Percentiles rank a stretch among this genome's conserved stretches.
Conservation (phyloP, 2,329 filamentous ascomycete genomes). For the Colletotrichum falcatum region DNA sequence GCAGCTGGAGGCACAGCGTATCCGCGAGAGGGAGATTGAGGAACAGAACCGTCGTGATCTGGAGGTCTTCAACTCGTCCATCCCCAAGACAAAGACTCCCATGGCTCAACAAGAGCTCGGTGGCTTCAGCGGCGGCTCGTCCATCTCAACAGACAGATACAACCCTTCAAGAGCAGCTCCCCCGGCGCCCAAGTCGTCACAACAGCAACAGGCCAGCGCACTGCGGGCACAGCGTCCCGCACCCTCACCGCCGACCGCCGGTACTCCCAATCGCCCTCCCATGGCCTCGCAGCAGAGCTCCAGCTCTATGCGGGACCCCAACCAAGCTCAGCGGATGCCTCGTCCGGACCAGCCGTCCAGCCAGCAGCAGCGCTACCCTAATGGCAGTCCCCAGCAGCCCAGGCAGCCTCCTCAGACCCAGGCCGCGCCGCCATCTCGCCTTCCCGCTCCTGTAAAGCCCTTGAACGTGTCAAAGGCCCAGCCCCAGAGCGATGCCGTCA, state of each 20-base stretch:
- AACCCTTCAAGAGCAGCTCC: slow-evolving; percentile 89
- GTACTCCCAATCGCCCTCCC: slow-evolving; percentile 58
- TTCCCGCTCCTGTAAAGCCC: slow-evolving; percentile 78
- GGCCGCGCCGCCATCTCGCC: slow-evolving; percentile 54
- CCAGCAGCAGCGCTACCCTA: slow-evolving; percentile 61
- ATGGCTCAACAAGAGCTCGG: slow-evolving; percentile 92
- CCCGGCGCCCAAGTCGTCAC: slow-evolving; percentile 74
- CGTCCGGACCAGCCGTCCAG: slow-evolving; percentile 61
- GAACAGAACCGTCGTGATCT: slow-evolving; percentile 80
- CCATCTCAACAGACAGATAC: slow-evolving; percentile 72
- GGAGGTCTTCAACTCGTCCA: slow-evolving; percentile 89
- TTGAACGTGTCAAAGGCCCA: slow-evolving; percentile 80
- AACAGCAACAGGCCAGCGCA: slow-evolving; percentile 66
- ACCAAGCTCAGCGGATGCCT: slow-evolving; percentile 58
- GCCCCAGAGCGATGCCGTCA: slow-evolving; percentile 75
- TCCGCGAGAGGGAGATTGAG: slow-evolving; percentile 66
- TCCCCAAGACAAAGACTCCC: slow-evolving; percentile 84
- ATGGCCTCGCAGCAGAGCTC: slow-evolving; percentile 64
- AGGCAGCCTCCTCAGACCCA: slow-evolving; percentile 52
- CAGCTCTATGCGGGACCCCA: slow-evolving; percentile 56
- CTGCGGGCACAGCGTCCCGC: slow-evolving; percentile 83
- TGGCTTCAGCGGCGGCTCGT: slow-evolving; percentile 68
- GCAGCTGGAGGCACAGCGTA: slow-evolving; percentile 69
- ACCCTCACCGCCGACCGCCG: slow-evolving; percentile 72
- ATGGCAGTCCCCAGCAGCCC: slow-evolving; percentile 65